Evolutionary conservation across 805 yeast genomes (phyloP), one percentile per base, ranked within the genome.

Genomic region (Sungouiella blattae): DNA sequence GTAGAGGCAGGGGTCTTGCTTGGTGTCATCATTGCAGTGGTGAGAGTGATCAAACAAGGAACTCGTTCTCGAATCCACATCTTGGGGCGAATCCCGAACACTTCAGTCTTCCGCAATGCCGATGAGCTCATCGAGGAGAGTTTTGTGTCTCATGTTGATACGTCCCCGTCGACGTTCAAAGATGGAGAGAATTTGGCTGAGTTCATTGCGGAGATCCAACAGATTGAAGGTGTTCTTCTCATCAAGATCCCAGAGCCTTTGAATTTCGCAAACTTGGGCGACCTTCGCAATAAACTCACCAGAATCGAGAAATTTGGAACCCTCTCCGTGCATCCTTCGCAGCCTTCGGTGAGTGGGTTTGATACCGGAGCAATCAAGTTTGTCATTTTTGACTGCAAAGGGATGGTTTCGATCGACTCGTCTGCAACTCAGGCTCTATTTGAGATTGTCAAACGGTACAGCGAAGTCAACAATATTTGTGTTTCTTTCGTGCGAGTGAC

Each of bases 171-270:
- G 5, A 15, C 13, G 17, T 18, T 20, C 6, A 21, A n/a, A 14
- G 14, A 16, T 3, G n/a, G 12, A 5, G 33, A 27, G 4, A 18
- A 17, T 5, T 18, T 30, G 5, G 28, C 18, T 5, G 42, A 40
- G 6, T 29, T 53, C 23, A 50, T 63, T 13, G 57, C 59, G 13
- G 58, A 60, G 51, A 51, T 60, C 52, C 53, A 71, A 47, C 73
- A 67, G 26, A 65, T 83, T 32, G 85, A 81, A 45, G 88, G 87
- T 0, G 83, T 88, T 36, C 64, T 89, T 23, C 77, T 87, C 18
- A 83, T 88, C 24, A 83, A 81, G 44, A 75, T 88, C 28, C 88
- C 96, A 0, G 96, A 88, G 52, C 95, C 96, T 1, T 65, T 88
- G 40, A 86, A 89, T 4, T 88, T 88, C 58, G 87, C 95, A 26